Base-by-base conservation (phyloP, 148 eudicot species). In the Rheum nobile region DNA sequence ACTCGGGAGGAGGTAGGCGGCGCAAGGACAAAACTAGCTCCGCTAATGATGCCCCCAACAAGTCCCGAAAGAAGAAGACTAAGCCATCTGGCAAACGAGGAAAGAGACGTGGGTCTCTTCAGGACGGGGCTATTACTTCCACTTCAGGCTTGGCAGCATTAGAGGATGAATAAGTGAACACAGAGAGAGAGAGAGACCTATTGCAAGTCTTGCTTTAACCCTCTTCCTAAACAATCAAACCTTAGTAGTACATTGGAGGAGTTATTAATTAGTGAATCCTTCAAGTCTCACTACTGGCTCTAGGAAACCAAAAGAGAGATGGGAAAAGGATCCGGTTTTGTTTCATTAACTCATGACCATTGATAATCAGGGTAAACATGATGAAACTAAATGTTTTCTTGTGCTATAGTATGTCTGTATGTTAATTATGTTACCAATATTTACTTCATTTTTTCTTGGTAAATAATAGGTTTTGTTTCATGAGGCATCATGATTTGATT, bases 1-100 rank as follows among this genome's bases (percentile, higher is more conserved):
- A 14, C 71, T 16, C 19, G 44, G 44, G 47, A 39, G 44, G 47
- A 39, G 10, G 31, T 12, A 65, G 41, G 24, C n/a, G 70, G 4
- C 70, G 70, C 41, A 65, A 65, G 41, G 70, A 65, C 11, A 65
- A 65, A 22, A 1, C 41, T 6, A 6, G 14, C 9, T 39, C 73
- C 1, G 16, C 2, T 24, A 17, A 41, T 6, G 48, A 41, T 21
- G 29, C 26, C 28, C 73, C 46, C 32, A 26, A 39, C 17, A 39
- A 85, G 77, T 0, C 79, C 82, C 48, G 77, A 70, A 31, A 77
- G 72, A 54, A 68, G 86, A 73, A 85, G 86, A 16, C 70, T 7
- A 65, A 65, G 39, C 10, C 39, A 1, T 14, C 17, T 6, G 16
- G 10, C 9, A 34, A 50, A 50, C 57, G 57, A 50, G 57, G 57